Percentiles rank a stretch among this genome's conserved stretches.
These are phyloP conservation scores for Nymphaea thermarum DNA, from an alignment of 164 flowering plant genomes.

Conservation along the genomic window DNA sequence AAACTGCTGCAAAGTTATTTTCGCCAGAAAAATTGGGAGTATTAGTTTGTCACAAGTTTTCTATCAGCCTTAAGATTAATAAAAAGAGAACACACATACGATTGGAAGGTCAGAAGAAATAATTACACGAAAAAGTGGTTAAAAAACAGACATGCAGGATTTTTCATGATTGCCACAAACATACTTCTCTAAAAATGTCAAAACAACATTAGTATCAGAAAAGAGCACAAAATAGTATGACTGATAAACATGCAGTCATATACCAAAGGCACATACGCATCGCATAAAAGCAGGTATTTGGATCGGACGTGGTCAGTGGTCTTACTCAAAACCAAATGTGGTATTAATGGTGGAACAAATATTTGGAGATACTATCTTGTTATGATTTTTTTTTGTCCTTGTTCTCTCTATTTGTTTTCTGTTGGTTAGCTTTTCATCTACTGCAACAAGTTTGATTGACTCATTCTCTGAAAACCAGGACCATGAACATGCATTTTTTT, in stretches of 20 bases:
- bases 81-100: background rate
- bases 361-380: background rate
- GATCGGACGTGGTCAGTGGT: no score
- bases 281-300: no score
- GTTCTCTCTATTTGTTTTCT: background rate
- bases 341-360: no score
- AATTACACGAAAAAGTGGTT: no score
- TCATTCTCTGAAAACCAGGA: conserved; percentile 34
- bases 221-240: background rate
- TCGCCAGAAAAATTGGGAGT: no score
- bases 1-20: no score
- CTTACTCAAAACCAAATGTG: no score
- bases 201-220: background rate
- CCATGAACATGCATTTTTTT: conserved; percentile 95
- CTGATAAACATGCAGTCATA: background rate
- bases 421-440: background rate
- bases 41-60: no score
- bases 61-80: no score
- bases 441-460: background rate
- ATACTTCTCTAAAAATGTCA: background rate
- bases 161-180: background rate
- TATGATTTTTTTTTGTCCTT: background rate
- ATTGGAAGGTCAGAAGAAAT: background rate
- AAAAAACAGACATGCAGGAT: background rate
- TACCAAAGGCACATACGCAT: no score